These are phyloP conservation scores for Skeletonema menzelii DNA, from an alignment of 108 stramenopile genomes.

Conservation along the genomic window DNA sequence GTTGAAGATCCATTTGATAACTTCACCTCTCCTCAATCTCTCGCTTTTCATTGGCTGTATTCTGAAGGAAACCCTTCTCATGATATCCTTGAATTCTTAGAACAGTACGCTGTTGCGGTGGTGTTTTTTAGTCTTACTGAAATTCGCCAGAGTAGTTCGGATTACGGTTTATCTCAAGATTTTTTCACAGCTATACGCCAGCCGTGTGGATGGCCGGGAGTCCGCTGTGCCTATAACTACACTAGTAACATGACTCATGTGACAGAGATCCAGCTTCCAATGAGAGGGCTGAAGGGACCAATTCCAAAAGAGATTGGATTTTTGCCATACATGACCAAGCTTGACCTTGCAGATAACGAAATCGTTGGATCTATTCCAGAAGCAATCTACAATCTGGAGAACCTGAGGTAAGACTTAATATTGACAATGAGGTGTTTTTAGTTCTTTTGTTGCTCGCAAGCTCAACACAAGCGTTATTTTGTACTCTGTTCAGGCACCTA, in stretches of 20 bases:
- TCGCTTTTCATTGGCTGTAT: slow-evolving; percentile 48
- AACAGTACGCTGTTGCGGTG: slow-evolving; percentile 45
- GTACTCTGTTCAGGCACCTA: slow-evolving; percentile 22
- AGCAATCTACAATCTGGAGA: slow-evolving; percentile 39
- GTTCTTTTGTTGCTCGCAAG: background rate
- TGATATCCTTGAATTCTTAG: slow-evolving; percentile 47
- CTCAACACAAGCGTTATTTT: background rate
- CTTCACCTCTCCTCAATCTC: slow-evolving; percentile 17
- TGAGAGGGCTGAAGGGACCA: slow-evolving; percentile 47
- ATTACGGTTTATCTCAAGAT: slow-evolving; percentile 14
- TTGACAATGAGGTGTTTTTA: background rate
- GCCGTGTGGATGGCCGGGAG: slow-evolving; percentile 40
- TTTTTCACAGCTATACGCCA: slow-evolving; percentile 23
- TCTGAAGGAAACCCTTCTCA: slow-evolving; percentile 33
- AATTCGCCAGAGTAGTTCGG: slow-evolving; percentile 14
- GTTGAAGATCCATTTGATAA: slow-evolving; percentile 15
- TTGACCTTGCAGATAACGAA: slow-evolving; percentile 74
- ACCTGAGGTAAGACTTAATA: slow-evolving; percentile 24
- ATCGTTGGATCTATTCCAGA: slow-evolving; percentile 68
- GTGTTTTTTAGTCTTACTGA: slow-evolving; percentile 39
- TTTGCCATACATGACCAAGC: slow-evolving; percentile 41
- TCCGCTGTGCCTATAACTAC: slow-evolving; percentile 45
- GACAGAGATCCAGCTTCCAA: slow-evolving; percentile 29
- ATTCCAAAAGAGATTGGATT: slow-evolving; percentile 64
- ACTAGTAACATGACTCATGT: slow-evolving; percentile 41